phyloP scores from a whole-genome alignment of 1,284 basidiomycete genomes.

The Gomphus sp. region DNA sequence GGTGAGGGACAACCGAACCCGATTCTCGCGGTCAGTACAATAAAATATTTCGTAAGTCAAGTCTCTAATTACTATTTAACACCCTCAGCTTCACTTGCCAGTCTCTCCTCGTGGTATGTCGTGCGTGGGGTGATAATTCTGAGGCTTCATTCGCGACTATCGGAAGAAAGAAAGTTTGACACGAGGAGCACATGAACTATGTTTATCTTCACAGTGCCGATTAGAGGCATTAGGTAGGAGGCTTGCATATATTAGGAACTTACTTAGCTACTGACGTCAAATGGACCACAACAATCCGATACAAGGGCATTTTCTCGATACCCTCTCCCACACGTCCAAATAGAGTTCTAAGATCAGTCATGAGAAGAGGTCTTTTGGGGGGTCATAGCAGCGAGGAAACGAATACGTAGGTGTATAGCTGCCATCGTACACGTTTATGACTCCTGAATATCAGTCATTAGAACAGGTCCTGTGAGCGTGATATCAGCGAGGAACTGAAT shows the following conservation, averaged over 20 bases:
- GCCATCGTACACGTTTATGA: not conserved
- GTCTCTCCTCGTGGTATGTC: too few relatives aligned
- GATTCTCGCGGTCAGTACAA: too few relatives aligned
- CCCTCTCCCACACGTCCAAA: not conserved
- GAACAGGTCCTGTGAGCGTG: not conserved
- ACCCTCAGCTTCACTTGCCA: not conserved
- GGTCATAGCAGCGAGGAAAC: too few relatives aligned
- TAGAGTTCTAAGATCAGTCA: too few relatives aligned
- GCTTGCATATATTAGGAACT: not conserved
- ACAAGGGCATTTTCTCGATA: not conserved
- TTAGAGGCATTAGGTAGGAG: not conserved
- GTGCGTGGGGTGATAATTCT: too few relatives aligned
- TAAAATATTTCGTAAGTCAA: too few relatives aligned
- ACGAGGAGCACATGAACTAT: not conserved
- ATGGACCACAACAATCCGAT: not conserved
- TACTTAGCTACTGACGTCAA: not conserved
- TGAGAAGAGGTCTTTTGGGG: too few relatives aligned
- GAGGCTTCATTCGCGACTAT: not conserved
- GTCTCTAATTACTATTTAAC: too few relatives aligned
- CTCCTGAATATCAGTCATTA: not conserved
- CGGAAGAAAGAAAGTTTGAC: not conserved
- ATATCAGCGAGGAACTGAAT: not conserved
- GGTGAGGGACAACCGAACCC: too few relatives aligned
- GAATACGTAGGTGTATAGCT: too few relatives aligned
- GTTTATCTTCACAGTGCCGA: not conserved